These are phyloP conservation scores for Coemansia asiatica DNA, from an alignment of 192 early-diverging fungal species.

Conservation along the genomic window DNA sequence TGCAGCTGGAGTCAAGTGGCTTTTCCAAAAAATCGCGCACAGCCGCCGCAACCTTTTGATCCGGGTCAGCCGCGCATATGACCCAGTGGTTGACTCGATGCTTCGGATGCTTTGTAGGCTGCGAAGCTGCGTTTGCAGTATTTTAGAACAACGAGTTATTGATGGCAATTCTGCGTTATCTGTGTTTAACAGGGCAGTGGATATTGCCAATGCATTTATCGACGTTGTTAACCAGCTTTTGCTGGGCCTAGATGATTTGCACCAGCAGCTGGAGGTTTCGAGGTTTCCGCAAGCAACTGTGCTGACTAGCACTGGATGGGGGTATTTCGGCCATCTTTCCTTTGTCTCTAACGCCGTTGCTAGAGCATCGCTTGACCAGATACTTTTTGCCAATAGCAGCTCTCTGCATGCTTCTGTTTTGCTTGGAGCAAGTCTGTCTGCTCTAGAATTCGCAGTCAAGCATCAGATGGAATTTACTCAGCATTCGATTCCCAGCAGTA, in stretches of 20 bases:
- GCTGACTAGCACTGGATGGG: background rate
- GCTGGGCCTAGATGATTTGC: background rate
- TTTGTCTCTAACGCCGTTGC: conserved; percentile 10
- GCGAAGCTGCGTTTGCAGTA: conserved; percentile 12
- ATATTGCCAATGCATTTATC: conserved; percentile 26
- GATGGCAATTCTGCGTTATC: background rate
- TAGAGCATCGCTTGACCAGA: conserved; percentile 24
- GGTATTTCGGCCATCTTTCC: conserved; percentile 19
- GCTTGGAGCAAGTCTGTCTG: conserved; percentile 27
- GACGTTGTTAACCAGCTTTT: conserved; percentile 17
- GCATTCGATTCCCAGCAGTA: conserved; percentile 11
- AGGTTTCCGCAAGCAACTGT: conserved; percentile 10
- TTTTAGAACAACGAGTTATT: background rate
- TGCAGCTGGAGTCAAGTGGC: conserved; percentile 32
- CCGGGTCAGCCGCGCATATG: conserved; percentile 20
- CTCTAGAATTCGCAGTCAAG: conserved; percentile 34
- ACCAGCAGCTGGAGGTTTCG: too few relatives aligned
- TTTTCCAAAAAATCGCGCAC: conserved; percentile 23
- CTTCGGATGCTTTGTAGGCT: conserved; percentile 28
- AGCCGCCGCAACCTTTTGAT: conserved; percentile 17
- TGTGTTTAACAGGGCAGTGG: conserved; percentile 32
- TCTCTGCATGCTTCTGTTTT: background rate
- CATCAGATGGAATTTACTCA: conserved; percentile 31
- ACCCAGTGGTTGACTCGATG: conserved; percentile 10
- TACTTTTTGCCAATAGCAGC: conserved; percentile 4